Evolutionary conservation across 352 stramenopile genomes (phyloP), one percentile per base, ranked within the genome.

Genomic region (Globisporangium spinosum): DNA sequence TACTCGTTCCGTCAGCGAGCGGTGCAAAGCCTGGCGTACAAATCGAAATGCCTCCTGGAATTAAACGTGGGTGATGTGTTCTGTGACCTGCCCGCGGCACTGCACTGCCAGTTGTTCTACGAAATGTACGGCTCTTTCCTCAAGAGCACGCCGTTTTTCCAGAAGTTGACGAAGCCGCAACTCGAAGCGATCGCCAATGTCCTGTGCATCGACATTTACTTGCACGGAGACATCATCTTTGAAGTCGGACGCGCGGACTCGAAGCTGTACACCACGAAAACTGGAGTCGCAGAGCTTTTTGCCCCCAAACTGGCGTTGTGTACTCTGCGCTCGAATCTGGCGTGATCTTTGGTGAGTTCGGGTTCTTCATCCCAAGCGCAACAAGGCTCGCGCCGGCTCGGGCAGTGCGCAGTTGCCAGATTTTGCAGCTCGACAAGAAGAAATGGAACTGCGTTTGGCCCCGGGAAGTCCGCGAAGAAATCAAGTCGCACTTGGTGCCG

Each of bases 371-470:
- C 1, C 77, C 72, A 10, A 74, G 77, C 1, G 68, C 78, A 0
- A 76, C 73, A 23, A 80, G 75, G 0, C 69, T 93, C 15, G 78
- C 79, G 9, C 81, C 75, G 0, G 60, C 70, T 1, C 84, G 84
- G 15, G 80, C 80, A 0, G 77, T 86, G 34, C 76, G 68, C n/a
- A 91, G 73, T 43, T 90, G 82, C 34, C 79, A 91, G 58, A 69
- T 93, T 9, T 67, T 93, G 4, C 77, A 89, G 57, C 77, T 93
- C 0, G 71, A 89, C n/a, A 68, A 72, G 9, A 62, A 64, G 1
- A 68, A 73, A 13, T 93, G 84, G 84, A 76, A 79, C 51, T 63
- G 59, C 7, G 45, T 91, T 2, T 93, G 84, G 84, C 81, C 84
- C 2, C 59, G 65, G 2, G 38, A 34, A 3, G 20, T 85, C 0